Percentiles rank a stretch among this genome's conserved stretches.
phyloP scores from a whole-genome alignment of 2,329 filamentous ascomycete genomes.

The Chaetomiaceae sp. region DNA sequence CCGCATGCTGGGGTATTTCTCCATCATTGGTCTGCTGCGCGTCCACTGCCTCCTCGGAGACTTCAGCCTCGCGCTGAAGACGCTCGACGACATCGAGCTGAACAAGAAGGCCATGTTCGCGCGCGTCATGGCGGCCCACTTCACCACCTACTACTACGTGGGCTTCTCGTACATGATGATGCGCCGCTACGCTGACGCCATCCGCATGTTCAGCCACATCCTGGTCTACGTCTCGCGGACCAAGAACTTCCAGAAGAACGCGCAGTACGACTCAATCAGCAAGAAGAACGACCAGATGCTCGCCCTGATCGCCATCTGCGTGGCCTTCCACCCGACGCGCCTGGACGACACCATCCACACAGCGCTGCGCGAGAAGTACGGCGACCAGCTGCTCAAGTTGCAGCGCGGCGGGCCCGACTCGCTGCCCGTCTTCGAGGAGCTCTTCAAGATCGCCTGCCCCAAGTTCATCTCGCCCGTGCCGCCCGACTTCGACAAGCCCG shows the following conservation, averaged over 20 bases:
- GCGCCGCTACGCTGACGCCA: constrained; percentile 97
- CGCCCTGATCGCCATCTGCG: constrained; percentile 95
- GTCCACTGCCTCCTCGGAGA: constrained; percentile 96
- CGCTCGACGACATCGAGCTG: constrained; percentile 97
- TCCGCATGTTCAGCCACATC: constrained; percentile 99
- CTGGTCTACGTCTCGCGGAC: constrained; percentile 96
- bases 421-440: constrained; percentile 94
- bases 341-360: constrained; percentile 99
- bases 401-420: constrained; percentile 94
- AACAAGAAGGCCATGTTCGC: constrained; percentile 99
- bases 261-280: constrained; percentile 94
- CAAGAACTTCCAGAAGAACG: constrained; percentile 99
- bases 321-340: constrained; percentile 93
- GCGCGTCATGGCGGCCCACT: constrained; percentile 98
- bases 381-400: constrained; percentile 93
- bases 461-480: constrained; percentile 98
- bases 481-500: constrained; percentile 95
- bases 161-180: constrained; percentile 99
- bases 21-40: constrained; percentile 91
- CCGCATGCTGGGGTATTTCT: constrained; percentile 98
- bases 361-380: constrained; percentile 96
- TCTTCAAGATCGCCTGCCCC: constrained; percentile 95
- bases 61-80: constrained; percentile 97
- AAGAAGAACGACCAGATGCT: constrained; percentile 99
- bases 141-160: constrained; percentile 99